Base-by-base conservation (phyloP, 371 early-diverging fungal species). In the Mucor mucedo region DNA sequence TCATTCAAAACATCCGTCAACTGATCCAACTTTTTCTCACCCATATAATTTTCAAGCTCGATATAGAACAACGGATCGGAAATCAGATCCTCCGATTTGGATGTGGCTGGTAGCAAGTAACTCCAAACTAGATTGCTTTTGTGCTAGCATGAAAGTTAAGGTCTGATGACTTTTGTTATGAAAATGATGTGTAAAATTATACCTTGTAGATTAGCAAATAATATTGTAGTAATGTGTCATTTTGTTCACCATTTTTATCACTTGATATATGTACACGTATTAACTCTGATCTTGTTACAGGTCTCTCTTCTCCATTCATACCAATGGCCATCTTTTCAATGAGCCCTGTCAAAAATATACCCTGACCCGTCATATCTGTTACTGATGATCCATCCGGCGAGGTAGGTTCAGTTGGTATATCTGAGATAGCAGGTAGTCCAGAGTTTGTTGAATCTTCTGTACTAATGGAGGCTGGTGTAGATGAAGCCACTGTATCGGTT, bases 121-220 rank as follows among this genome's bases (percentile, higher is more conserved):
- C 59, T 66, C 83, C 79, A 82, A 7, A 79, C 29, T 1, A 78
- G 52, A 40, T 69, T 55, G 56, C 73, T 69, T 58, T 69, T 66
- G 57, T 79, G 78, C 75, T 78, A 55, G 28, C 4, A 27, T 21
- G 35, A 29, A 9, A 11, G 33, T 53, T 29, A 45, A 1, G 28
- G 10, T 48, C 6, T 52, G 33, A 32, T 30, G 1, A 27, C 21
- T 4, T 40, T 9, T n/a, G 8, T n/a, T n/a, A 21, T 1, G 21
- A 21, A 21, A 55, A 55, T 10, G 11, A 27, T 5, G 30, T 1
- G 39, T 16, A 27, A 1, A 14, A 10, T 29, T 55, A 48, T 77
- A 87, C 88, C 79, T 85, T 87, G 58, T 81, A 85, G 0, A 79
- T 64, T 2, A 88, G 48, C 8, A 83, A 67, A 55, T 80, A 80